These are phyloP conservation scores for Capsicum baccatum DNA, from an alignment of 257 asterid species.

Conservation along the genomic window DNA sequence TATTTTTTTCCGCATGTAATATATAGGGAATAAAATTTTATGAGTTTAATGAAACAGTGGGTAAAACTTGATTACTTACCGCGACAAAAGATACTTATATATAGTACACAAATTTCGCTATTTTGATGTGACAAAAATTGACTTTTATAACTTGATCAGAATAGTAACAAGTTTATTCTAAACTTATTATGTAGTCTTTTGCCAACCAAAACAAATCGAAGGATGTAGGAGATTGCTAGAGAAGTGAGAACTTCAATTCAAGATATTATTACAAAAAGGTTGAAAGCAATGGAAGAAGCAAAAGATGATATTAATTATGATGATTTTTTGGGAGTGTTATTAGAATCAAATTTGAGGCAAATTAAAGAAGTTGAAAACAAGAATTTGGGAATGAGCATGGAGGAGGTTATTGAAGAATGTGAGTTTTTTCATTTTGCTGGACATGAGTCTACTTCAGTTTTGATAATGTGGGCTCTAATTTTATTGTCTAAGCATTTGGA, in stretches of 20 bases:
- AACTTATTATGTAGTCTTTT: slow-evolving; percentile 40
- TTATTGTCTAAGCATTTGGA: slow-evolving; percentile 32
- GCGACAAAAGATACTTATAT: too few species aligned
- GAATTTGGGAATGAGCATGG: slow-evolving; percentile 28
- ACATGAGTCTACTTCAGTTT: slow-evolving; percentile 34
- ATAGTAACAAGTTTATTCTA: background rate
- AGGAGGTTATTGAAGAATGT: slow-evolving; percentile 39
- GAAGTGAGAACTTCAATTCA: slow-evolving; percentile 47
- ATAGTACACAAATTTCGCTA: too few species aligned
- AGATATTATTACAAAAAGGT: slow-evolving; percentile 45
- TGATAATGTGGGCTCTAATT: slow-evolving; percentile 36
- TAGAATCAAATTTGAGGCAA: slow-evolving; percentile 36
- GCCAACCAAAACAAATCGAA: slow-evolving; percentile 52
- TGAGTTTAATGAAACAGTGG: too few species aligned
- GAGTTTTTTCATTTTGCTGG: slow-evolving; percentile 38
- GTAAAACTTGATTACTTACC: too few species aligned
- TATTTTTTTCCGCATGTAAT: too few species aligned
- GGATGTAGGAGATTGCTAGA: slow-evolving; percentile 47
- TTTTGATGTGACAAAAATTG: background rate
- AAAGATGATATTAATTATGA: slow-evolving; percentile 31
- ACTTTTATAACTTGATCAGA: background rate
- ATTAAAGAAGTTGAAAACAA: slow-evolving; percentile 30
- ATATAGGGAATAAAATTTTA: too few species aligned
- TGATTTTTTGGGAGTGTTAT: slow-evolving; percentile 41
- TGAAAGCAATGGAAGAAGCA: slow-evolving; percentile 46